Evolutionary conservation across 148 eudicot genomes (phyloP), one percentile per base, ranked within the genome.

Genomic region (Persicaria tinctoria): DNA sequence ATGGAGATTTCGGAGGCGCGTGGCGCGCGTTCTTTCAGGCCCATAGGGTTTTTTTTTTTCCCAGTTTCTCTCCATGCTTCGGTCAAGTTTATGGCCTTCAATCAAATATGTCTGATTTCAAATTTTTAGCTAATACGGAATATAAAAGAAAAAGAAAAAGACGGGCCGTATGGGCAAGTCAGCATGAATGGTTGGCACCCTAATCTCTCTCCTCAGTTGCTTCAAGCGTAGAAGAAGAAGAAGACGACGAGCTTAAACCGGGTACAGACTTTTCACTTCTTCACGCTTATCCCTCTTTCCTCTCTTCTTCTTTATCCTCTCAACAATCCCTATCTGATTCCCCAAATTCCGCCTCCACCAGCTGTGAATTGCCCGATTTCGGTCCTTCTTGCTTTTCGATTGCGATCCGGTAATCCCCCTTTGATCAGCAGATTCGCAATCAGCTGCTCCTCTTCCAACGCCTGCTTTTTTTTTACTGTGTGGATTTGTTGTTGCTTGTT

Each of bases 201-300:
- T 63, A 63, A 11, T 63, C 68, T 63, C 68, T 63, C 68, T 63
- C 68, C 46, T 63, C 68, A 27, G 38, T 63, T 12, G 41, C 45
- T 3, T 8, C 68, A 63, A 32, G 68, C 68, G 68, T 27, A 63
- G 46, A 9, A 27, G 68, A 32, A 27, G 68, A 32, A 63, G 68
- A 63, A 63, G 68, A 63, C 3, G 41, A 32, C 41, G 68, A 63
- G 68, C 68, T 27, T 27, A 63, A 63, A 27, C 68, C 46, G 68
- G 68, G 64, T 63, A 63, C 27, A 63, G 68, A 63, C 68, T 63
- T 63, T 32, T 63, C 68, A 63, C 38, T 59, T 59, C 38, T 59
- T 59, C 38, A 63, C 45, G 44, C 59, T 18, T 55, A 55, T 55
- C 57, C 17, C 53, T 75, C 27, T 5, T 16, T 23, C 74, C 75